Evolutionary conservation across 345 rosid species (phyloP).

Genomic region (Murraya paniculata): DNA sequence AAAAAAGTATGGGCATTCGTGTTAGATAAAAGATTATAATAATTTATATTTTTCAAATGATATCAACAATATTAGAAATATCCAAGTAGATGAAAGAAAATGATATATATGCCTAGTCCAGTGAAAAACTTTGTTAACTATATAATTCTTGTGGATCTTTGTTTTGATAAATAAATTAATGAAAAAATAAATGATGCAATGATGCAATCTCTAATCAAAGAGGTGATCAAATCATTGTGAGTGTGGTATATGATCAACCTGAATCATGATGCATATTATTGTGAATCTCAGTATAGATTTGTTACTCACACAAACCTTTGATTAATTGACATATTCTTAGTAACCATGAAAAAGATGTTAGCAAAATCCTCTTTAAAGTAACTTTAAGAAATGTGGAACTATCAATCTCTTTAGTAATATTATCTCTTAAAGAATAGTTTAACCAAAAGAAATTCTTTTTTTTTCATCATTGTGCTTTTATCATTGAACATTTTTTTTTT

Average conservation of each 20-base stretch:
- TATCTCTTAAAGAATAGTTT: neutral
- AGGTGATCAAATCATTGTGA: neutral
- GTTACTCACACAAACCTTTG: neutral
- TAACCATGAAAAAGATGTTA: neutral
- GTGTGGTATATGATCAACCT: neutral
- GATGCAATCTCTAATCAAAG: neutral
- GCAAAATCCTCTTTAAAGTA: conserved; percentile 2
- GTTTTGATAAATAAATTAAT: no score
- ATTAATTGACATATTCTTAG: neutral
- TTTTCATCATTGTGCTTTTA: neutral
- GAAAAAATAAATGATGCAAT: no score
- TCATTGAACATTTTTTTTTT: neutral
- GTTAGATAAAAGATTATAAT: no score
- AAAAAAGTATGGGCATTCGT: no score
- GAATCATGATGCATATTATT: neutral
- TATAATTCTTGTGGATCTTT: no score
- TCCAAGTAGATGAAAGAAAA: no score
- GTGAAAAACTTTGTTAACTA: no score
- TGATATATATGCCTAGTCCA: no score
- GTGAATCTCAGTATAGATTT: neutral
- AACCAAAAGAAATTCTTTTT: neutral
- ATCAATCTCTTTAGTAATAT: no score
- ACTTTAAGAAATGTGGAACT: neutral
- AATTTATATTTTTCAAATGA: no score
- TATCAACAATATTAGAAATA: no score